These are phyloP conservation scores for Pythium plurisporium DNA, from an alignment of 352 stramenopile genomes.

Conservation along the genomic window DNA sequence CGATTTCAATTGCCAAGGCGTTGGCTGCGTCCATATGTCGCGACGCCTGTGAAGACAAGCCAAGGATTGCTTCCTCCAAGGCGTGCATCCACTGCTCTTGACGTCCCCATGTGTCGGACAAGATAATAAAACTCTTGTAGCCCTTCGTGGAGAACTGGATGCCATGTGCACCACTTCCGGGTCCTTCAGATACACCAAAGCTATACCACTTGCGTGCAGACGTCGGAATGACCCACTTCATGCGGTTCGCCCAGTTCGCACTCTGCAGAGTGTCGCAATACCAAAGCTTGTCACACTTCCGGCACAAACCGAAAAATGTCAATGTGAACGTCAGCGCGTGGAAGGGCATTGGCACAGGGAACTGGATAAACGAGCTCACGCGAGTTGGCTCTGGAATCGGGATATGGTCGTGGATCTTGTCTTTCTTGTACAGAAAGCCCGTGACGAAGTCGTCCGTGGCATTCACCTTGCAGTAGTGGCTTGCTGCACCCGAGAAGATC, in stretches of 20 bases:
- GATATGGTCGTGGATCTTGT: conserved; percentile 89
- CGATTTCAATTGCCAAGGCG: conserved; percentile 82
- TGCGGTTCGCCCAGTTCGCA: conserved; percentile 79
- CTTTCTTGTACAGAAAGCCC: conserved; percentile 88
- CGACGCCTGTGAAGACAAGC: conserved; percentile 49
- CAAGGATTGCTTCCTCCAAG: conserved; percentile 74
- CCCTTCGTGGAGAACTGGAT: conserved; percentile 86
- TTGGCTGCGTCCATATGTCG: conserved; percentile 62
- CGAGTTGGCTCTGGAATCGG: conserved; percentile 80
- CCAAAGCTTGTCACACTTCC: conserved; percentile 87
- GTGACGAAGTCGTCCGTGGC: conserved; percentile 83
- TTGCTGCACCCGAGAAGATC: conserved; percentile 76
- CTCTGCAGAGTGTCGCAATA: conserved; percentile 84
- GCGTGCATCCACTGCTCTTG: conserved; percentile 87
- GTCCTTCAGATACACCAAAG: conserved; percentile 73
- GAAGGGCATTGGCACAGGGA: conserved; percentile 85
- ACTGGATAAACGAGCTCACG: conserved; percentile 87
- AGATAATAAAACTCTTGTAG: conserved; percentile 87
- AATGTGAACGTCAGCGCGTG: conserved; percentile 84
- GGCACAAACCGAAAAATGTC: conserved; percentile 79
- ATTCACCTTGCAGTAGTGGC: conserved; percentile 81
- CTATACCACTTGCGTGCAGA: conserved; percentile 86
- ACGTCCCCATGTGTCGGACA: conserved; percentile 79
- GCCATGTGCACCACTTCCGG: conserved; percentile 76
- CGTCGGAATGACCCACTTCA: conserved; percentile 88